Conservation (phyloP, 768 basidiomycete species). For the Russula lepida region DNA sequence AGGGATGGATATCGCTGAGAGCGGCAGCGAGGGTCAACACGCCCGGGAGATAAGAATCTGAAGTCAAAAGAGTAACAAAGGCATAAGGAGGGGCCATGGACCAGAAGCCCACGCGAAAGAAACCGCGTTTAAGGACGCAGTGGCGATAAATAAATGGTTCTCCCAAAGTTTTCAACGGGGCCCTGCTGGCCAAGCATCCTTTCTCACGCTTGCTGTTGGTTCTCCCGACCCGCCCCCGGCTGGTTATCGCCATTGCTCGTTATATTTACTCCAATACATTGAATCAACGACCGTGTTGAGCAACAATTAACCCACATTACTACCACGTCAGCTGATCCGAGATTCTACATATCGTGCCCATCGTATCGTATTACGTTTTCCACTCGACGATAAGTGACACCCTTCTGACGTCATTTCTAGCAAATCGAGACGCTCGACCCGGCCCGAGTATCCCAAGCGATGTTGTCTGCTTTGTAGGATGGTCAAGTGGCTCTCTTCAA, state of each 20-base stretch:
- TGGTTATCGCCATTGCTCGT: background rate
- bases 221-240: constrained; percentile 1
- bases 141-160: constrained; percentile 10
- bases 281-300: background rate
- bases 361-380: background rate
- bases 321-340: constrained; percentile 15
- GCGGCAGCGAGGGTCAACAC: constrained; percentile 82
- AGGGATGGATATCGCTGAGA: constrained; percentile 68
- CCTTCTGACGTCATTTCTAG: background rate
- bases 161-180: constrained; percentile 1
- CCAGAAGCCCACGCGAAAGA: constrained; percentile 19
- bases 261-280: background rate
- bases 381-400: background rate
- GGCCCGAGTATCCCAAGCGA: background rate
- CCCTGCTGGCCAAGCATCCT: constrained; percentile 4
- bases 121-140: constrained; percentile 18
- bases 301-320: background rate
- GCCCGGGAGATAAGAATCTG: constrained; percentile 88
- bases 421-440: background rate
- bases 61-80: constrained; percentile 88
- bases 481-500: constrained; percentile 24
- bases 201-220: constrained; percentile 10
- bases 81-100: constrained; percentile 63
- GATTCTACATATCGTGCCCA: constrained; percentile 1
- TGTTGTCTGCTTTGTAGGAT: constrained; percentile 8